These are phyloP conservation scores for Hyaloscypha variabilis DNA, from an alignment of 495 filamentous ascomycete genomes.

Conservation along the genomic window DNA sequence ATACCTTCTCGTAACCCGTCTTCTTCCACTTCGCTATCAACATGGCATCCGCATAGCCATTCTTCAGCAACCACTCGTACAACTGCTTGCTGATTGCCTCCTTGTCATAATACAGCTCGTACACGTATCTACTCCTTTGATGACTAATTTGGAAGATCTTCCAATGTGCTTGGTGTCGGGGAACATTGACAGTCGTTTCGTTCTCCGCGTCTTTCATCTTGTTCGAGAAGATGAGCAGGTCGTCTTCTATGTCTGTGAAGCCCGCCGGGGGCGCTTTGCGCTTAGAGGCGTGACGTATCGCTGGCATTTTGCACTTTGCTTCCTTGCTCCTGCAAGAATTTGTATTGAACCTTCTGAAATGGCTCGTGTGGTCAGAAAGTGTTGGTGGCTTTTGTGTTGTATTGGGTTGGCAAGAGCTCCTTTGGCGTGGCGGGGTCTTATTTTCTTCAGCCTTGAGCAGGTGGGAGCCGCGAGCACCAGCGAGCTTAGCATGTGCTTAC, in stretches of 20 bases:
- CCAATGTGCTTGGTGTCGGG: conserved; percentile 87
- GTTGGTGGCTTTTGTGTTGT: not conserved
- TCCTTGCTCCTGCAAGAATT: not conserved
- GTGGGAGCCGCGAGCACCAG: no score
- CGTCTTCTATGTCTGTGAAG: conserved; percentile 96
- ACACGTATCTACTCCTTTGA: conserved; percentile 91
- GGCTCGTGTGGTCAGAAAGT: not conserved
- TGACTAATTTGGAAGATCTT: conserved; percentile 97
- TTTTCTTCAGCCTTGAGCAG: conserved; percentile 23
- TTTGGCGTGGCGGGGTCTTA: conserved; percentile 20
- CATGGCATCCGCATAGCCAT: conserved; percentile 90
- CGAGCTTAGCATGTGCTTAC: no score
- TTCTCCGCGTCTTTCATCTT: conserved; percentile 99
- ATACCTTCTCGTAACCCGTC: conserved; percentile 95
- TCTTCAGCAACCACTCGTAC: conserved; percentile 97
- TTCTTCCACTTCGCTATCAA: conserved; percentile 99
- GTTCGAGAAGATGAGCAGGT: conserved; percentile 91
- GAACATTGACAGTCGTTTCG: conserved; percentile 52
- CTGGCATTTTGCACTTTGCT: conserved; percentile 66
- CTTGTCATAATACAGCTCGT: conserved; percentile 97
- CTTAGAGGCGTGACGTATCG: conserved; percentile 73
- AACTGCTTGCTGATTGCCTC: conserved; percentile 88
- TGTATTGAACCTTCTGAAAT: not conserved
- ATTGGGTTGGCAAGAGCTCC: conserved; percentile 6
- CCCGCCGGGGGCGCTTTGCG: conserved; percentile 92